Evolutionary conservation across 2,329 filamentous ascomycete genomes (phyloP).

Genomic region (Dissoconium aciculare): DNA sequence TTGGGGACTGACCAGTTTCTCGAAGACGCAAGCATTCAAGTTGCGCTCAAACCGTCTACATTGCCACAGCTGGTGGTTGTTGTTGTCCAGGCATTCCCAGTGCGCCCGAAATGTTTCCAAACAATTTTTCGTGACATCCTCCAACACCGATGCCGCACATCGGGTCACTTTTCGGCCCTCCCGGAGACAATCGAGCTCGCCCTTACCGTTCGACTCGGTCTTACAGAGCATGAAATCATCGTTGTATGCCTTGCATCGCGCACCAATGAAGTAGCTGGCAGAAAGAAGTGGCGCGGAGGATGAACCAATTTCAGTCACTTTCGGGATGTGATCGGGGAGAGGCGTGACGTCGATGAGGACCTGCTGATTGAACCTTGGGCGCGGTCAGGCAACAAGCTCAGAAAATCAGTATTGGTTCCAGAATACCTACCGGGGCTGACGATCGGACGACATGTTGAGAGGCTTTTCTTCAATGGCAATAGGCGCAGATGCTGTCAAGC

Average conservation of each 20-base stretch:
- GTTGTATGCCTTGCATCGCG: slow-evolving; percentile 86
- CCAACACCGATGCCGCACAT: slow-evolving; percentile 91
- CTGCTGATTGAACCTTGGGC: slow-evolving; percentile 79
- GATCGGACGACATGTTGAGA: slow-evolving; percentile 43
- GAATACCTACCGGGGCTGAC: slow-evolving; percentile 42
- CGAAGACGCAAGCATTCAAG: slow-evolving; percentile 88
- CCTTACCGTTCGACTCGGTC: slow-evolving; percentile 76
- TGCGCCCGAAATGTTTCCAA: slow-evolving; percentile 80
- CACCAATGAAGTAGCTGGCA: slow-evolving; percentile 92
- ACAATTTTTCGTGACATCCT: slow-evolving; percentile 93
- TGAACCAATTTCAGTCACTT: slow-evolving; percentile 83
- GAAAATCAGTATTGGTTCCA: too few species aligned
- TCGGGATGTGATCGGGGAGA: slow-evolving; percentile 78
- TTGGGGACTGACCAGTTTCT: slow-evolving; percentile 63
- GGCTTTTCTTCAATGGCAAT: too few species aligned
- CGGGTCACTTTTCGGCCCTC: slow-evolving; percentile 92
- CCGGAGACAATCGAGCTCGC: slow-evolving; percentile 88
- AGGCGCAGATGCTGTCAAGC: not conserved
- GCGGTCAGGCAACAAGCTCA: slow-evolving; percentile 3
- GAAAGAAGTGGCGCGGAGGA: slow-evolving; percentile 85
- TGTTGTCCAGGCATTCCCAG: slow-evolving; percentile 91
- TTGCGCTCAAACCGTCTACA: slow-evolving; percentile 78
- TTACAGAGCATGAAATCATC: slow-evolving; percentile 99
- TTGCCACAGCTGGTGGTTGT: slow-evolving; percentile 96
- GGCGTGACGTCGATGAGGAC: slow-evolving; percentile 91